Conservation (phyloP, 805 yeast species). For the Barnettozyma populi region DNA sequence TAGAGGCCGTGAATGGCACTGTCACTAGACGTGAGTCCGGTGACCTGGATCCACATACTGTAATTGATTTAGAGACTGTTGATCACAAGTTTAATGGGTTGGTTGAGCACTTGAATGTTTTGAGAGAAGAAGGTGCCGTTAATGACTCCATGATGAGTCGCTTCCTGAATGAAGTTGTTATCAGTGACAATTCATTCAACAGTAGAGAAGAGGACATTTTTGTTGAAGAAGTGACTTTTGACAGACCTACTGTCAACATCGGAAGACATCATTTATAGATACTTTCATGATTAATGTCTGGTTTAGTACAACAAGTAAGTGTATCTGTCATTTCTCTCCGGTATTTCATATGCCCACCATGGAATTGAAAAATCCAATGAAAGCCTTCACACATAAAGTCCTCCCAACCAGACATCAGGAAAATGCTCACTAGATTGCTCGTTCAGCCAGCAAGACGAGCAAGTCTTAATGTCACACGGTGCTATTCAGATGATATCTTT, state of each 20-base stretch:
- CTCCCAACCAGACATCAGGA: too few relatives aligned
- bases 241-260: neutral
- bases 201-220: neutral
- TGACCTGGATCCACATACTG: conserved; percentile 1
- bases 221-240: neutral
- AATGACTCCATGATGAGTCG: neutral
- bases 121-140: neutral
- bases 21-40: conserved; percentile 21
- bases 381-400: too few relatives aligned
- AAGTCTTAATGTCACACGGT: neutral
- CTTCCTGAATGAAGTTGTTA: neutral
- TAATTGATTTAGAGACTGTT: neutral
- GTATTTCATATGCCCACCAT: neutral
- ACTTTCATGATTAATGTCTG: neutral
- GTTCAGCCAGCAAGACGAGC: neutral
- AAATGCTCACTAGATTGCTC: neutral
- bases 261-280: neutral
- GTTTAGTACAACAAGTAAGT: too few relatives aligned
- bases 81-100: neutral
- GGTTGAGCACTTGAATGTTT: neutral
- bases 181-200: neutral
- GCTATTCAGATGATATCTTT: neutral
- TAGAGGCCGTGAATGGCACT: conserved; percentile 31
- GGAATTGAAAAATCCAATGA: too few relatives aligned
- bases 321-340: neutral